Conservation (phyloP, 1,284 basidiomycete species). For the Cryptococcus jaspeensis region DNA sequence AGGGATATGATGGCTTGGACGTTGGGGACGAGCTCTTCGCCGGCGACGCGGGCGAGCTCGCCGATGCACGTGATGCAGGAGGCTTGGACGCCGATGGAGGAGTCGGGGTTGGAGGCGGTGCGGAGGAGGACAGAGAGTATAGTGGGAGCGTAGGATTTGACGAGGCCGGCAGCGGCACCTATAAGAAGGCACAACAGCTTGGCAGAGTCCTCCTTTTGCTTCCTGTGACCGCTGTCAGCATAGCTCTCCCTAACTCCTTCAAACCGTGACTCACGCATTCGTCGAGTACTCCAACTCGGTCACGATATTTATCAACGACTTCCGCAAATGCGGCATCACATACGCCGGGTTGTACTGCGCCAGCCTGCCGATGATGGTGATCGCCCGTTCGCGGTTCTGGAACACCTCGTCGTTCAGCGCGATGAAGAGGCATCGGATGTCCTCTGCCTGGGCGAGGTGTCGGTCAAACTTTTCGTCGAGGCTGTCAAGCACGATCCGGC, state of each 20-base stretch:
- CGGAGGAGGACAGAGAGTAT: constrained; percentile 87
- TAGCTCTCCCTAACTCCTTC: background rate
- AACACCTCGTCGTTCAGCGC: constrained; percentile 98
- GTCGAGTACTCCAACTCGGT: constrained; percentile 98
- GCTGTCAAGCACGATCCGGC: constrained; percentile 82
- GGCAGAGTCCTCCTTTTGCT: constrained; percentile 83
- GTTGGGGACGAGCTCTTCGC: constrained; percentile 82
- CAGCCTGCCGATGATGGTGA: constrained; percentile 87
- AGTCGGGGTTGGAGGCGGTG: constrained; percentile 73
- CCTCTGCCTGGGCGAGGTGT: constrained; percentile 97
- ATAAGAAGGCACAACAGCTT: constrained; percentile 82
- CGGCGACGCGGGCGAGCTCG: constrained; percentile 88
- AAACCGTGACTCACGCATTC: constrained; percentile 61
- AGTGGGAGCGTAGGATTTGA: constrained; percentile 95
- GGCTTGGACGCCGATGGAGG: constrained; percentile 83
- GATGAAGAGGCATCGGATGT: constrained; percentile 94
- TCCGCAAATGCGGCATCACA: constrained; percentile 96
- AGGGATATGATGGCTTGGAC: constrained; percentile 86
- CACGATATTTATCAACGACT: constrained; percentile 92
- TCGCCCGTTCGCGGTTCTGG: constrained; percentile 86
- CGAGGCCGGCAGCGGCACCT: constrained; percentile 85
- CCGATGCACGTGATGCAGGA: constrained; percentile 93
- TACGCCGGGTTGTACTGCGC: constrained; percentile 97
- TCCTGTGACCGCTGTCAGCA: constrained; percentile 54
- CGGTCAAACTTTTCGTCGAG: constrained; percentile 95